Conservation (phyloP, 2,329 filamentous ascomycete genomes). For the Cadophora malorum region DNA sequence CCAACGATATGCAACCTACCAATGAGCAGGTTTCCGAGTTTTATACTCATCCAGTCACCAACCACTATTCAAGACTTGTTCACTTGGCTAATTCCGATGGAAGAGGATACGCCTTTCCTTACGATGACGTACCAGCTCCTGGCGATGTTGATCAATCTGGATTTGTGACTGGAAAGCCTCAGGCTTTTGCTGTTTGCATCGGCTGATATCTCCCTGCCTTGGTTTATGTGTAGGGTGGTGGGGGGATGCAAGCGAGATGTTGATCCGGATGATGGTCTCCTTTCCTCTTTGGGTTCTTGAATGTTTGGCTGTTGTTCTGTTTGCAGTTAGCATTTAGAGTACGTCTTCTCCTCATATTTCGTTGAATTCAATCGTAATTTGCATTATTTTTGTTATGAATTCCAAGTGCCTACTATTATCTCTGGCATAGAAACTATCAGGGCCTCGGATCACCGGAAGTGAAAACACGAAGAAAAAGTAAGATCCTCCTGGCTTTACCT, state of each 20-base stretch:
- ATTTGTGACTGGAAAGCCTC: constrained; percentile 55
- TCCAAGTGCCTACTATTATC: not conserved
- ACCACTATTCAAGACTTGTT: constrained; percentile 64
- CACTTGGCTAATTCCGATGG: constrained; percentile 65
- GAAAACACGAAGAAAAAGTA: not conserved
- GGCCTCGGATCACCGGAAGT: not conserved
- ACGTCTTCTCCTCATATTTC: not conserved
- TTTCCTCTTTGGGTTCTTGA: not conserved
- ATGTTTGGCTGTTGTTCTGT: not conserved
- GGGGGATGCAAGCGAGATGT: not conserved
- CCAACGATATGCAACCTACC: constrained; percentile 57
- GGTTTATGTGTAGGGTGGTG: not conserved
- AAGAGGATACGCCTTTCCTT: constrained; percentile 68
- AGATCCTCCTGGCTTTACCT: not conserved
- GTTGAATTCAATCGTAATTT: not conserved
- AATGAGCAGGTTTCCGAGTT: constrained; percentile 54
- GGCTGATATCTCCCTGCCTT: constrained; percentile 15
- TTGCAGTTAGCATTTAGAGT: not conserved
- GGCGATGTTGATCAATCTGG: constrained; percentile 64
- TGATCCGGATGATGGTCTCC: not conserved
- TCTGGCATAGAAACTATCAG: not conserved
- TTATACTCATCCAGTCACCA: constrained; percentile 61
- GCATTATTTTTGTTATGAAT: not conserved
- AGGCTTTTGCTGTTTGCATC: constrained; percentile 29
- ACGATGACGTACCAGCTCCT: constrained; percentile 70